phyloP scores from a whole-genome alignment of 805 yeast species.

The Candida maesae region DNA sequence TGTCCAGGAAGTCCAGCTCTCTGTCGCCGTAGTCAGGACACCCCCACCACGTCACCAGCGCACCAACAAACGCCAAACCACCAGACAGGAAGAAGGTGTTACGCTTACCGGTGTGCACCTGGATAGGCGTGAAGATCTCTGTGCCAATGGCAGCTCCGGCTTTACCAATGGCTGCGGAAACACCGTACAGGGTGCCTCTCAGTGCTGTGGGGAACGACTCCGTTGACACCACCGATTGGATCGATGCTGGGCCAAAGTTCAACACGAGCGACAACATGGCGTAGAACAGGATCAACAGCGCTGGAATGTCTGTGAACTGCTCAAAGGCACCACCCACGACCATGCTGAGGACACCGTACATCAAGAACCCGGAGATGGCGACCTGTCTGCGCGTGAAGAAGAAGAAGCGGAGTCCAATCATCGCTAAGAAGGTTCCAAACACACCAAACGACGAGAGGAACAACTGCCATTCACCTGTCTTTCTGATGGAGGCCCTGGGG shows the following conservation, averaged over 20 bases:
- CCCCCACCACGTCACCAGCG: conserved; percentile 37
- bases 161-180: conserved; percentile 48
- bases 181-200: conserved; percentile 45
- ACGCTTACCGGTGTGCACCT: conserved; percentile 36
- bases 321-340: conserved; percentile 42
- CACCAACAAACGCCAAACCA: conserved; percentile 21
- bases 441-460: conserved; percentile 11
- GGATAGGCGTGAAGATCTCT: conserved; percentile 43
- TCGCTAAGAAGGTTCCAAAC: conserved; percentile 8
- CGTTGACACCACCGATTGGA: conserved; percentile 41
- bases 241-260: conserved; percentile 46
- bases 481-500: conserved; percentile 25
- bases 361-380: conserved; percentile 8
- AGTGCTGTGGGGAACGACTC: conserved; percentile 48
- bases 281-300: conserved; percentile 40
- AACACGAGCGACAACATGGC: conserved; percentile 43
- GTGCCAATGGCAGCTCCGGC: conserved; percentile 52
- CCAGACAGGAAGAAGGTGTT: conserved; percentile 50
- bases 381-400: conserved; percentile 8
- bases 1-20: conserved; percentile 44
- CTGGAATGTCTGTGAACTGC: conserved; percentile 24
- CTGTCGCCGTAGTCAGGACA: conserved; percentile 44
- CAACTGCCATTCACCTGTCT: conserved; percentile 14
- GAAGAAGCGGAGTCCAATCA: conserved; percentile 1
- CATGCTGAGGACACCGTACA: conserved; percentile 39